Evolutionary conservation across 495 filamentous ascomycete species (phyloP), one percentile per base, ranked within the genome.

Genomic region (Sporormia fimetaria): DNA sequence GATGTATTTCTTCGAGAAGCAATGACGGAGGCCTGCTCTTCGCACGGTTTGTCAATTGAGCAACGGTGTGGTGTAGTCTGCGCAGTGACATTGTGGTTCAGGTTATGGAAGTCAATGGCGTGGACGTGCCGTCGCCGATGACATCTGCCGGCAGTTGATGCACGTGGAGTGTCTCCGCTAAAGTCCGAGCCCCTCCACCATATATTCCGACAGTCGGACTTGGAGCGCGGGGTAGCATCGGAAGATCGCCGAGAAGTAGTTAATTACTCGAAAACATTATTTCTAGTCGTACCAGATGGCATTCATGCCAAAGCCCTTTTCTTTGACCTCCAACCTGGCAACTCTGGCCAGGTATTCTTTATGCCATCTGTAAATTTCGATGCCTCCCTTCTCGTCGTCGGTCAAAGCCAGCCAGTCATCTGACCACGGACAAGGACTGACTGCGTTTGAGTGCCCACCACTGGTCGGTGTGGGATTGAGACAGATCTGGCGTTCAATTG

Each of bases 221-320:
- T n/a, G n/a, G n/a, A n/a, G n/a, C n/a, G n/a, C n/a, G n/a, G n/a
- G n/a, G n/a, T n/a, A n/a, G n/a, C n/a, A n/a, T n/a, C n/a, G n/a
- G n/a, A n/a, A n/a, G n/a, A n/a, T n/a, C n/a, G n/a, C n/a, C n/a
- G n/a, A n/a, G n/a, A n/a, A n/a, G n/a, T n/a, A n/a, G n/a, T 14
- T 14, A 32, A 7, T 7, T 6, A 16, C 16, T 15, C 16, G 15
- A 4, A 34, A 18, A 6, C 6, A 17, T 18, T 3, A 6, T 2
- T 45, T 27, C 25, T 67, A 88, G 62, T 88, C 80, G 60, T 85
- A 87, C 83, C 82, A 88, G 52, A 87, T 84, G 22, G 81, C 83
- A 65, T 90, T 87, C 83, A 87, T 87, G 1, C 80, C 81, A 61
- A 87, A 87, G 33, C 83, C 83, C 30, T 76, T 79, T 63, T 90